Evolutionary conservation across 2,329 filamentous ascomycete genomes (phyloP).

Genomic region (Helotiales sp.): DNA sequence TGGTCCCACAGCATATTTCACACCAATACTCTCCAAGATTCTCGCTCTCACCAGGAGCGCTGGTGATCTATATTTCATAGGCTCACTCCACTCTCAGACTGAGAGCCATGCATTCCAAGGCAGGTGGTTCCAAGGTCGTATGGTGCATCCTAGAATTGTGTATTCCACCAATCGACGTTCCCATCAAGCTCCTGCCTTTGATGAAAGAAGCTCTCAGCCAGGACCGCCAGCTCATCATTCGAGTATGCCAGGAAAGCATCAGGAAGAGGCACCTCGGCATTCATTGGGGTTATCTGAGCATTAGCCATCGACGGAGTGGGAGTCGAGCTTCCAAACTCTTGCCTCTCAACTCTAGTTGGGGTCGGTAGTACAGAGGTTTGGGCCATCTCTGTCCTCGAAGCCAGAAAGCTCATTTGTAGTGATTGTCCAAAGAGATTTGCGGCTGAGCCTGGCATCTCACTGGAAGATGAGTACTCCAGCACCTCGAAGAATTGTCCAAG

Average conservation of each 20-base stretch:
- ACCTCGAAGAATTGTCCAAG: constrained; percentile 50
- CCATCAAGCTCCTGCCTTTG: constrained; percentile 35
- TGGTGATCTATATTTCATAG: too few species aligned
- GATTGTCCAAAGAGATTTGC: constrained; percentile 43
- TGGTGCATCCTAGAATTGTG: not conserved
- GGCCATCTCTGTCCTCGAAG: constrained; percentile 39
- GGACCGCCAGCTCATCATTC: constrained; percentile 45
- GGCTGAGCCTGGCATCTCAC: constrained; percentile 37
- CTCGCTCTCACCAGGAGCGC: too few species aligned
- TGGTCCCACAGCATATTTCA: too few species aligned
- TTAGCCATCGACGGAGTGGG: constrained; percentile 27
- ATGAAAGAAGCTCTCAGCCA: constrained; percentile 49
- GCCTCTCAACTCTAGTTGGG: constrained; percentile 41
- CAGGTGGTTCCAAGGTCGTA: too few species aligned
- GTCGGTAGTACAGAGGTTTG: constrained; percentile 44
- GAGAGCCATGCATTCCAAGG: too few species aligned
- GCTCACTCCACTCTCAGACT: too few species aligned
- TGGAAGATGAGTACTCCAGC: constrained; percentile 46
- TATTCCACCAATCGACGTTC: constrained; percentile 32
- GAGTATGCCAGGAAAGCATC: constrained; percentile 26
- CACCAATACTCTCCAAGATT: too few species aligned
- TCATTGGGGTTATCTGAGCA: not conserved
- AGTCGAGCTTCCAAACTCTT: constrained; percentile 26
- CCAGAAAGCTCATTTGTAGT: constrained; percentile 34
- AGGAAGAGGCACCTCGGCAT: not conserved